A percentile compares a stretch with the other conserved stretches of the same genome.
Conservation (phyloP, 208 protist species). For the Acanthamoeba lugdunensis region DNA sequence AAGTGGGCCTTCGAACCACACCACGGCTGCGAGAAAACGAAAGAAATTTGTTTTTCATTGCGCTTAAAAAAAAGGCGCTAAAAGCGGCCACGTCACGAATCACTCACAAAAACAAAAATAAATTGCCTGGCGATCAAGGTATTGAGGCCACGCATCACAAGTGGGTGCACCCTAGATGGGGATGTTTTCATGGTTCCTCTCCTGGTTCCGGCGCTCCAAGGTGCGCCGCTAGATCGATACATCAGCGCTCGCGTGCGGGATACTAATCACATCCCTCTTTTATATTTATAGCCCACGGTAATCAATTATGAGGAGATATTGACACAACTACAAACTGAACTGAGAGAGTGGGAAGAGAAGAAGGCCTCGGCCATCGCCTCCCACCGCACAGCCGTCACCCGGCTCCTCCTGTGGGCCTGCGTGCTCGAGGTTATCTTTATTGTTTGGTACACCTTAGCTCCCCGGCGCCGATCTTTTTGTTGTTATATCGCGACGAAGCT, state of each 20-base stretch:
- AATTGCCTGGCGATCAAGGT: too few relatives aligned
- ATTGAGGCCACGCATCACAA: too few relatives aligned
- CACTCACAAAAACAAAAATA: too few relatives aligned
- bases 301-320: conserved; percentile 63
- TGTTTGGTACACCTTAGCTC: not conserved
- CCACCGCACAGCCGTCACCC: conserved; percentile 21
- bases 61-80: too few relatives aligned
- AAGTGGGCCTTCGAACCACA: too few relatives aligned
- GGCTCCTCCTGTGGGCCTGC: conserved; percentile 29
- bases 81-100: too few relatives aligned
- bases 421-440: conserved; percentile 46
- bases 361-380: not conserved
- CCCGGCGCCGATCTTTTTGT: too few relatives aligned
- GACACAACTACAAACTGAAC: not conserved
- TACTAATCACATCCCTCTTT: not conserved
- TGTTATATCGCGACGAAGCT: too few relatives aligned
- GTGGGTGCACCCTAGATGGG: not conserved
- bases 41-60: too few relatives aligned
- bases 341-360: conserved; percentile 39
- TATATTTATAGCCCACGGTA: conserved; percentile 2
- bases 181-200: conserved; percentile 39
- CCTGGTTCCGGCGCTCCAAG: conserved; percentile 51
- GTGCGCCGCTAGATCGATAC: not conserved
- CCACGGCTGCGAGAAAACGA: too few relatives aligned
- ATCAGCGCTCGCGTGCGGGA: not conserved